Conservation (phyloP, 441 rosid species). For the Mallotus repandus region DNA sequence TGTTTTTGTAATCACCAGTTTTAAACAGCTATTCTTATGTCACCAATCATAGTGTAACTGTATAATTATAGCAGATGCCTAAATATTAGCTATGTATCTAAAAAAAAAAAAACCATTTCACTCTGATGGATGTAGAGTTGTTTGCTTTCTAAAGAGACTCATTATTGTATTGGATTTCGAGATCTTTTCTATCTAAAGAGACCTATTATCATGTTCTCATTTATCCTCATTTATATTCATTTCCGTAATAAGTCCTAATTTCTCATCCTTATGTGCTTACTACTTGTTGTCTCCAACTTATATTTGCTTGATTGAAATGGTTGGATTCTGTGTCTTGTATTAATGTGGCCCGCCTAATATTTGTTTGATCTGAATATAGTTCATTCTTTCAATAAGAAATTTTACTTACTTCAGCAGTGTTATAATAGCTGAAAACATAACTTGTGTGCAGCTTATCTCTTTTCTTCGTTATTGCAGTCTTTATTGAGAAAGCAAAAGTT, state of each 20-base stretch:
- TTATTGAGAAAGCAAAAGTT: conserved; percentile 48
- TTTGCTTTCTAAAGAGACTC: not conserved
- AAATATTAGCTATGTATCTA: too few species aligned
- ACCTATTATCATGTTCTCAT: not conserved
- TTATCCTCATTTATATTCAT: not conserved
- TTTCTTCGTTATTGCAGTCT: conserved; percentile 40
- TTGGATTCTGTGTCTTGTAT: not conserved
- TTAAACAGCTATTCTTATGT: not conserved
- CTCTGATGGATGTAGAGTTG: not conserved
- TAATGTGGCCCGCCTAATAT: not conserved
- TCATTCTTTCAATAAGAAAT: not conserved
- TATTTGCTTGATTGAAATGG: conserved; percentile 5
- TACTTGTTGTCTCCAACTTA: too few species aligned
- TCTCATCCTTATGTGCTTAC: not conserved
- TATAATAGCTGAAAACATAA: not conserved
- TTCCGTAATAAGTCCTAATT: not conserved
- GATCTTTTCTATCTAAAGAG: not conserved
- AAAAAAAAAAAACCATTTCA: not conserved
- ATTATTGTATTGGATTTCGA: not conserved
- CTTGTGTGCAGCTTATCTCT: not conserved
- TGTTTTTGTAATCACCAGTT: not conserved
- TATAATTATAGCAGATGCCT: too few species aligned
- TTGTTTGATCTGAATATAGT: too few species aligned
- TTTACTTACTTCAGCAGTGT: not conserved
- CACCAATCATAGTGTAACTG: too few species aligned